phyloP scores from a whole-genome alignment of 805 yeast genomes.

The Saturnispora saitoi region DNA sequence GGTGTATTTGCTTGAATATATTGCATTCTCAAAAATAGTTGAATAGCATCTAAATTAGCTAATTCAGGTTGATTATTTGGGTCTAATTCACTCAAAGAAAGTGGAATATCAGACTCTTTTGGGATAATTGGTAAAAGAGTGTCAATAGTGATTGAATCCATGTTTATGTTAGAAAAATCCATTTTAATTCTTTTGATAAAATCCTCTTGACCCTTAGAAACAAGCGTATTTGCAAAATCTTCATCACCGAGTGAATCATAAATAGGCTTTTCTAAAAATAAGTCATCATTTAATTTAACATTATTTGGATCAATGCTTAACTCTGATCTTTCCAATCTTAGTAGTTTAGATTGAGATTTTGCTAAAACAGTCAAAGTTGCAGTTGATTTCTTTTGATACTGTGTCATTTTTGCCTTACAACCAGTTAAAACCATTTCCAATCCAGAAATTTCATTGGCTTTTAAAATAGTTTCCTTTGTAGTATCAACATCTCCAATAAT shows the following conservation, averaged over 20 bases:
- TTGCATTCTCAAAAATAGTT: constrained; percentile 59
- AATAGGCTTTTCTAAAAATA: constrained; percentile 65
- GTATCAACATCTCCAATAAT: constrained; percentile 58
- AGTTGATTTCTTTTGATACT: constrained; percentile 63
- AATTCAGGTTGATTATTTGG: constrained; percentile 78
- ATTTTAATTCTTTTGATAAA: constrained; percentile 34
- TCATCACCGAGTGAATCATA: constrained; percentile 53
- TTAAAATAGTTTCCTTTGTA: constrained; percentile 44
- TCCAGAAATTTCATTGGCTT: constrained; percentile 50
- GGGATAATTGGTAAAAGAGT: constrained; percentile 52
- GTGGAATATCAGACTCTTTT: constrained; percentile 57
- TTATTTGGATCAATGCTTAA: constrained; percentile 40
- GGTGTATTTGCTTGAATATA: constrained; percentile 66
- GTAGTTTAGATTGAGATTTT: constrained; percentile 31
- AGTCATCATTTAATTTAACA: constrained; percentile 62
- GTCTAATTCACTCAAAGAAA: constrained; percentile 44
- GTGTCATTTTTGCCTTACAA: constrained; percentile 80
- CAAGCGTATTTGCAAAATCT: constrained; percentile 25
- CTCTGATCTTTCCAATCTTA: constrained; percentile 12
- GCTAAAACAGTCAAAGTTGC: constrained; percentile 76
- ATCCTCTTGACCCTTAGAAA: constrained; percentile 19
- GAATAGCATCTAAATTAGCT: constrained; percentile 62
- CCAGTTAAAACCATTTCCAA: constrained; percentile 71
- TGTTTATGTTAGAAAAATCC: constrained; percentile 25
- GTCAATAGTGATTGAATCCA: background rate